These are phyloP conservation scores for Cairneyella variabilis DNA, from an alignment of 495 filamentous ascomycete genomes.

Conservation along the genomic window DNA sequence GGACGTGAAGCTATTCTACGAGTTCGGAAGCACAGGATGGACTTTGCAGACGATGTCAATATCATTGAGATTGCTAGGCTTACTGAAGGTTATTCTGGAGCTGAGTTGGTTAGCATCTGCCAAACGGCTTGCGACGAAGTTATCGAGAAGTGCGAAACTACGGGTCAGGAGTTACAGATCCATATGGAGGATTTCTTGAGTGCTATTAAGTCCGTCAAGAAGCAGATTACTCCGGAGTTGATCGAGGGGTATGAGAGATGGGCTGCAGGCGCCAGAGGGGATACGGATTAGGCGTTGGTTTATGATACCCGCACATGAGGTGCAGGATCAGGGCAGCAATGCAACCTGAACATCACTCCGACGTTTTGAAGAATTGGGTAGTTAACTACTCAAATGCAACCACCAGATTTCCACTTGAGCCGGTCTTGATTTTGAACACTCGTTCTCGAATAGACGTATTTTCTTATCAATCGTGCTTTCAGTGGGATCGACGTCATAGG, in stretches of 20 bases:
- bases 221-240: constrained; percentile 65
- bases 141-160: constrained; percentile 49
- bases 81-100: constrained; percentile 82
- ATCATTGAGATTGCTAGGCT: constrained; percentile 58
- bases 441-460: too few species aligned
- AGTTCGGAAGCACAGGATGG: constrained; percentile 58
- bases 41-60: constrained; percentile 62
- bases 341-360: too few species aligned
- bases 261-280: constrained; percentile 35
- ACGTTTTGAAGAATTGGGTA: too few species aligned
- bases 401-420: too few species aligned
- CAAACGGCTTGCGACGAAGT: constrained; percentile 59
- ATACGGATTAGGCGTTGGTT: constrained; percentile 14
- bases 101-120: constrained; percentile 83
- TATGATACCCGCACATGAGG: too few species aligned
- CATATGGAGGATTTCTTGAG: constrained; percentile 58
- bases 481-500: too few species aligned
- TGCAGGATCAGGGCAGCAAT: too few species aligned
- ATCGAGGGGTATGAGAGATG: constrained; percentile 64
- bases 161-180: constrained; percentile 43
- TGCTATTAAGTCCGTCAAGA: constrained; percentile 58
- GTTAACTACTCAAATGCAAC: too few species aligned
- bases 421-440: too few species aligned
- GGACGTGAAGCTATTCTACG: constrained; percentile 75
- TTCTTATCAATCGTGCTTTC: too few species aligned